Evolutionary conservation across 345 rosid genomes (phyloP).

Genomic region (Triadica sebifera): DNA sequence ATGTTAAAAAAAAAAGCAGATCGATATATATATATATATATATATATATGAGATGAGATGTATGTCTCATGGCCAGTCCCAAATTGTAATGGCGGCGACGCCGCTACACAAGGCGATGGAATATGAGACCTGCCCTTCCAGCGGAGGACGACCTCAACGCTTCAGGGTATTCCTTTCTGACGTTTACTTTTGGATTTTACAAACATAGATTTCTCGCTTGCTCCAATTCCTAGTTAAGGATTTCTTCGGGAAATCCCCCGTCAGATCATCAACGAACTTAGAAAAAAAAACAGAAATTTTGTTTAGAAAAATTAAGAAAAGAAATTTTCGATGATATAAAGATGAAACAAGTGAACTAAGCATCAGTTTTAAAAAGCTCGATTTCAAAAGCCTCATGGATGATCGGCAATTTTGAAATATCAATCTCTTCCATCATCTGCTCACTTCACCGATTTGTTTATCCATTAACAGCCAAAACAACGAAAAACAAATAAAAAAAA

Average conservation of each 20-base stretch:
- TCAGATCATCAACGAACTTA: background rate
- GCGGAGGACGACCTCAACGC: conserved; percentile 22
- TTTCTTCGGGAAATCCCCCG: conserved; percentile 2
- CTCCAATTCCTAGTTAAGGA: background rate
- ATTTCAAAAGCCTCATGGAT: conserved; percentile 40
- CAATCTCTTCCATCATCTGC: conserved; percentile 44
- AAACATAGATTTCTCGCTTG: conserved; percentile 21
- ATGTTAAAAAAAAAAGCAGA: background rate
- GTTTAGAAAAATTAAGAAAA: too few relatives aligned
- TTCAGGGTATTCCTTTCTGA: conserved; percentile 30
- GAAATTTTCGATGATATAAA: too few relatives aligned
- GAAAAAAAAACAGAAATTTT: background rate
- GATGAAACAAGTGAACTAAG: background rate
- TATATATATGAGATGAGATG: too few relatives aligned
- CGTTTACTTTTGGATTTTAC: conserved; percentile 38
- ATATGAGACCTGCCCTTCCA: conserved; percentile 43
- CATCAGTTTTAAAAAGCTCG: conserved; percentile 79
- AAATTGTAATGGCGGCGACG: conserved; percentile 44
- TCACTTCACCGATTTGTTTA: conserved; percentile 15
- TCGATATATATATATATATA: too few relatives aligned
- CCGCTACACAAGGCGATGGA: conserved; percentile 62
- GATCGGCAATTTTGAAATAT: conserved; percentile 22
- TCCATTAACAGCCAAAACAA: too few relatives aligned
- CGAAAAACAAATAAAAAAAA: too few relatives aligned
- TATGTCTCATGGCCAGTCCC: conserved; percentile 44